Evolutionary conservation across 495 filamentous ascomycete genomes (phyloP).

Genomic region (Neurospora intermedia): DNA sequence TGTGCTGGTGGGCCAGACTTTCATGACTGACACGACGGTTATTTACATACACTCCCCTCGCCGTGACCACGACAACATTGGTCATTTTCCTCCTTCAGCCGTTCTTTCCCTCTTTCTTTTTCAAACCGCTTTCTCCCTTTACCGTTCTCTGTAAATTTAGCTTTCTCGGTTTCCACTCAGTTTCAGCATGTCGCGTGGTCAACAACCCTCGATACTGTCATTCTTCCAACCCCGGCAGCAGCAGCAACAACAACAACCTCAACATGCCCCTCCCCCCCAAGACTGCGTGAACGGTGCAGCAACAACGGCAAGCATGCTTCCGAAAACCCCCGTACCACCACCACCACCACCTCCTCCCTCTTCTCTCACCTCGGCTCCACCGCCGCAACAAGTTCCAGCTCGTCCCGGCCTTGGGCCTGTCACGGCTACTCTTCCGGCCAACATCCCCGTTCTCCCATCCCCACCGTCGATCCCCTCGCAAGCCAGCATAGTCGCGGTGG

Average conservation of each 20-base stretch:
- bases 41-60: neutral
- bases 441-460: slow-evolving; percentile 19
- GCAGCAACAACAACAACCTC: neutral
- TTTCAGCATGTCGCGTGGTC: slow-evolving; percentile 16
- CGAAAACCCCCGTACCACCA: slow-evolving; percentile 8
- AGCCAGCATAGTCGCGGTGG: slow-evolving; percentile 49
- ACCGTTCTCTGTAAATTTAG: neutral
- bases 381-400: slow-evolving; percentile 14
- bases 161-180: neutral
- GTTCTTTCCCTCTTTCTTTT: neutral
- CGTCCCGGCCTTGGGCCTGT: slow-evolving; percentile 1
- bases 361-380: slow-evolving; percentile 5
- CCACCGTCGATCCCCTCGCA: slow-evolving; percentile 30
- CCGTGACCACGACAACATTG: neutral
- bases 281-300: neutral
- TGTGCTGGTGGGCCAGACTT: neutral
- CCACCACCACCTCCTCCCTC: slow-evolving; percentile 12
- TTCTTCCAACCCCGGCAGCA: slow-evolving; percentile 28
- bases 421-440: slow-evolving; percentile 19
- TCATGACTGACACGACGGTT: neutral
- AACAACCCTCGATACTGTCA: slow-evolving; percentile 39
- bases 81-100: neutral
- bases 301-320: neutral
- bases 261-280: neutral
- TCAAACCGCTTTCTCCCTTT: neutral